Percentiles rank a stretch among this genome's conserved stretches.
phyloP scores from a whole-genome alignment of 2,329 filamentous ascomycete species.

The Colletotrichum sp. region DNA sequence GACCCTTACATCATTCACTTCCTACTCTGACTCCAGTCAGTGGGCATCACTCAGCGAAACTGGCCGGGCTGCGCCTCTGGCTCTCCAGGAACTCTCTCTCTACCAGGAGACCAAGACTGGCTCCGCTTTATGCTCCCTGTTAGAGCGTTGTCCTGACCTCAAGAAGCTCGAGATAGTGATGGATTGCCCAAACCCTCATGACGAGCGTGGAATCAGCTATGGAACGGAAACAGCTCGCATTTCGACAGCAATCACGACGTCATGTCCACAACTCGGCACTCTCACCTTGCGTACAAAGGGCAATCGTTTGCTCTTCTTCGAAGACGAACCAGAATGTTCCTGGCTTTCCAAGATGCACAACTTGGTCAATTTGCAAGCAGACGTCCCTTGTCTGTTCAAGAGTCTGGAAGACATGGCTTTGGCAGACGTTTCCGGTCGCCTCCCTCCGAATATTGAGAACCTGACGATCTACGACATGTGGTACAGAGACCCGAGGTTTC shows the following conservation, averaged over 20 bases:
- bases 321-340: background rate
- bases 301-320: background rate
- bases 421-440: background rate
- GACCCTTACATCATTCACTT: background rate
- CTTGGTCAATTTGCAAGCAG: background rate
- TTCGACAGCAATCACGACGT: background rate
- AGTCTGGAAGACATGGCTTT: background rate
- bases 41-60: background rate
- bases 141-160: background rate
- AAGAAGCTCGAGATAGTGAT: background rate
- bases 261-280: background rate
- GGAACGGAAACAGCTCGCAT: background rate
- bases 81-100: background rate
- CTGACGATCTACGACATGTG: background rate
- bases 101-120: background rate
- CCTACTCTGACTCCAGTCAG: background rate
- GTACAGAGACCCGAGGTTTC: background rate
- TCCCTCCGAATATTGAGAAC: background rate
- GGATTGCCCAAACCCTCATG: background rate
- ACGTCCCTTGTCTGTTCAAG: background rate
- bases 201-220: background rate
- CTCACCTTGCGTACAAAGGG: background rate
- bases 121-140: background rate
- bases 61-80: background rate
- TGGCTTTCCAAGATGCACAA: background rate